Base-by-base conservation (phyloP, 2,329 filamentous ascomycete species). In the Alternaria viburni region DNA sequence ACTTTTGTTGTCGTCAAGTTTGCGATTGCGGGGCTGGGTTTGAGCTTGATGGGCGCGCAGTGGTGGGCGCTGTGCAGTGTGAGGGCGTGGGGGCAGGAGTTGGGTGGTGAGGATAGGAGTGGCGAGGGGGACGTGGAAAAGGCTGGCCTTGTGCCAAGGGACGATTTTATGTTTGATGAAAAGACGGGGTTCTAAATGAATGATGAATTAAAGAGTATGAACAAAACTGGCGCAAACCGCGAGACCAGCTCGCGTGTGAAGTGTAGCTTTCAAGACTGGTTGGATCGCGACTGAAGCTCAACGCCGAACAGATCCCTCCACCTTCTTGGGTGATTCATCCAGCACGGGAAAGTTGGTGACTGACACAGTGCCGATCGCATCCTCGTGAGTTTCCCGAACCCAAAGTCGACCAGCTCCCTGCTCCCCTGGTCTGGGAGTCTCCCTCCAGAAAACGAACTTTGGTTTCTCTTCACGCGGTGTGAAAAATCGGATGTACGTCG, bases 11-110 rank as follows among this genome's bases (percentile, higher is more conserved):
- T 69, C 2, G 41, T 77, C 43, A 71, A 75, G 54, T 58, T 69
- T 6, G 67, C 66, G 10, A 66, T 71, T 4, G 73, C 67, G 5
- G 71, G 68, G 41, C 54, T 70, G 28, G 72, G 69, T 0, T 66
- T 77, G 46, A 52, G 72, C 5, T 60, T 77, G 59, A 72, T 78
- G 62, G 61, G 66, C 3, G 76, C 72, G 54, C 78, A 80, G 60
- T 80, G 78, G 78, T 76, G 75, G 73, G 72, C 74, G 15, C 54
- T 79, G 44, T 19, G 69, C 49, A 68, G 68, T 6, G 74, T 79
- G 5, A 66, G 71, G 50, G 59, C 49, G n/a, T 80, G 75, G 71
- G 72, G 71, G 13, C 70, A 60, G 44, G 70, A 68, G 45, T 23
- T 61, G 30, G 49, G 21, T 54, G 58, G 50, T 19, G 25, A 45